These are phyloP conservation scores for Parsonsia alboflavescens DNA, from an alignment of 257 asterid genomes.

Conservation along the genomic window DNA sequence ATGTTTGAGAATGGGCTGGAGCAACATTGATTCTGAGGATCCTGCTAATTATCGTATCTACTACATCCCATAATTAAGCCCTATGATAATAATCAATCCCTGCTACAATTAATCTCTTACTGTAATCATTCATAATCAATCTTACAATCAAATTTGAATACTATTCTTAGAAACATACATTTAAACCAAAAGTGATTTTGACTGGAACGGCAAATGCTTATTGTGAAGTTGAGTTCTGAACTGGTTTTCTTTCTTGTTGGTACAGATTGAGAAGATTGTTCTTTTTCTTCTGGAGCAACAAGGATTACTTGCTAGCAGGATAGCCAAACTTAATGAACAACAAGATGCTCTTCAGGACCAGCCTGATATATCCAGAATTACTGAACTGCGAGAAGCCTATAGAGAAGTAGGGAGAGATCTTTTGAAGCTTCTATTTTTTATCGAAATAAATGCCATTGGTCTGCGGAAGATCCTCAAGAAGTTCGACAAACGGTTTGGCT, in stretches of 20 bases:
- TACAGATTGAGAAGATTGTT: conserved; percentile 90
- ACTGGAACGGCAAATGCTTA: not conserved
- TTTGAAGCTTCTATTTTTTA: conserved; percentile 73
- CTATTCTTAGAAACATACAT: not conserved
- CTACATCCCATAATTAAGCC: not conserved
- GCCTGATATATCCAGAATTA: conserved; percentile 72
- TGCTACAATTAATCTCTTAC: not conserved
- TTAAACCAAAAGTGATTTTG: not conserved
- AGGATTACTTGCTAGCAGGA: conserved; percentile 76
- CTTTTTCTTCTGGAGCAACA: conserved; percentile 94
- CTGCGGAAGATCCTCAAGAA: conserved; percentile 91
- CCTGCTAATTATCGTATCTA: not conserved
- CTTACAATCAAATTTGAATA: not conserved
- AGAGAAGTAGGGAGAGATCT: conserved; percentile 86
- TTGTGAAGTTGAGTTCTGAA: not conserved
- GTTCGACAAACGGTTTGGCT: conserved; percentile 86
- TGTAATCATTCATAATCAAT: not conserved
- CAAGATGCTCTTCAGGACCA: conserved; percentile 70
- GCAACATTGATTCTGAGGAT: not conserved
- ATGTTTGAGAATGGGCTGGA: not conserved
- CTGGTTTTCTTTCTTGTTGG: conserved; percentile 3
- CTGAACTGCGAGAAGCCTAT: conserved; percentile 80
- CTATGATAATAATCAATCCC: not conserved
- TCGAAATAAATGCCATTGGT: conserved; percentile 91
- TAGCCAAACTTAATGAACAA: conserved; percentile 55